phyloP scores from a whole-genome alignment of 768 basidiomycete species.

The Chiua virens region DNA sequence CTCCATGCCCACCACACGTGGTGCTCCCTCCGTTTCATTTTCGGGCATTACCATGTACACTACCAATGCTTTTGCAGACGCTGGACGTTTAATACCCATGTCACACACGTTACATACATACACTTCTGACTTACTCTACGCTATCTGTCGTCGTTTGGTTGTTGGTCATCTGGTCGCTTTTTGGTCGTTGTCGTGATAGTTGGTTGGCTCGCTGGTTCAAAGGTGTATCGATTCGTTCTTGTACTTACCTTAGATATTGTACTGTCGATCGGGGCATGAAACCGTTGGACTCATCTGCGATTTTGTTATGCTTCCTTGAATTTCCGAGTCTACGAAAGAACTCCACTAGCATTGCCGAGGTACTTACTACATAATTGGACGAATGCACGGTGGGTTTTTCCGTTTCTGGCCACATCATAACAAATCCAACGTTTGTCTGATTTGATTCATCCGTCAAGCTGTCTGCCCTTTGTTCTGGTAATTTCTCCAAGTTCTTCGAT shows the following conservation, averaged over 20 bases:
- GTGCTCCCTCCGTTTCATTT: neutral
- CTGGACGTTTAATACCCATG: constrained; percentile 32
- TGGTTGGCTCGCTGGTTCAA: constrained; percentile 6
- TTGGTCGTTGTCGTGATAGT: constrained; percentile 4
- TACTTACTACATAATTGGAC: no score
- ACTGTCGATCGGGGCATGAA: no score
- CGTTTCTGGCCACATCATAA: constrained; percentile 13
- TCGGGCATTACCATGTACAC: constrained; percentile 8
- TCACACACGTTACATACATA: constrained; percentile 10
- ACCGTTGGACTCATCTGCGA: no score
- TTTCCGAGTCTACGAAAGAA: no score
- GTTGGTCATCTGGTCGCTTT: constrained; percentile 7
- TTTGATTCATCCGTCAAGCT: constrained; percentile 27
- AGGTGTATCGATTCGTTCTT: constrained; percentile 6
- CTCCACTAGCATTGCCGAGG: no score
- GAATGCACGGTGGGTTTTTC: no score
- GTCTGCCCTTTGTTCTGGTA: constrained; percentile 30
- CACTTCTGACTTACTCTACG: constrained; percentile 16
- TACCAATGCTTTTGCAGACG: constrained; percentile 24
- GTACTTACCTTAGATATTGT: constrained; percentile 10
- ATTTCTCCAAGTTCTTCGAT: neutral
- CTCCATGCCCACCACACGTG: neutral
- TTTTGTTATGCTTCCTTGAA: no score
- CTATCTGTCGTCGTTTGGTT: constrained; percentile 8
- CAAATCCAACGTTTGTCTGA: neutral